Conservation (phyloP, 2,329 filamentous ascomycete genomes). For the Venturia effusa region DNA sequence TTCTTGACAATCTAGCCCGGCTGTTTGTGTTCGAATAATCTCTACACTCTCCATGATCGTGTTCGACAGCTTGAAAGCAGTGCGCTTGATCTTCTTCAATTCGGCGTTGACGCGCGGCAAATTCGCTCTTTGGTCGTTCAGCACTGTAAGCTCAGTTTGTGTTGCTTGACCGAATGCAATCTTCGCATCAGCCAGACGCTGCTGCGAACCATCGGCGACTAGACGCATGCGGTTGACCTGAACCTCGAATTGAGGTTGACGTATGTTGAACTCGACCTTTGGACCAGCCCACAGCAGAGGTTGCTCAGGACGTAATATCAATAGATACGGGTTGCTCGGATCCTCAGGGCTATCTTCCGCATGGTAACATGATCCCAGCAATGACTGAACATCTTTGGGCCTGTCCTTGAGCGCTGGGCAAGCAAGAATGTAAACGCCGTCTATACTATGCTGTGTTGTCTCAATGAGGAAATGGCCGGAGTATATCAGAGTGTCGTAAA, state of each 20-base stretch:
- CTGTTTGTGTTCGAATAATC: conserved; percentile 76
- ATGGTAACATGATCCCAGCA: conserved; percentile 71
- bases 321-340: conserved; percentile 67
- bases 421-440: conserved; percentile 73
- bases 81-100: conserved; percentile 87
- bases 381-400: conserved; percentile 70
- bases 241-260: conserved; percentile 72
- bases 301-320: conserved; percentile 75
- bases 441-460: conserved; percentile 52
- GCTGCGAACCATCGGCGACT: conserved; percentile 77
- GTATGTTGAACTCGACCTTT: conserved; percentile 54
- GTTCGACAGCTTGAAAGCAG: conserved; percentile 92
- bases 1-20: conserved; percentile 79
- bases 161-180: conserved; percentile 66
- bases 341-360: conserved; percentile 61
- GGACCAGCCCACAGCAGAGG: conserved; percentile 72
- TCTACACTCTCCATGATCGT: conserved; percentile 98
- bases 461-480: conserved; percentile 84
- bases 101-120: conserved; percentile 84
- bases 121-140: conserved; percentile 88
- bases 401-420: conserved; percentile 68
- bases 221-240: conserved; percentile 78
- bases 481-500: conserved; percentile 70
- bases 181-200: conserved; percentile 68
- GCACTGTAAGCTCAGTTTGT: conserved; percentile 73